phyloP scores from a whole-genome alignment of 441 rosid genomes.

The Rhodomyrtus psidioides region DNA sequence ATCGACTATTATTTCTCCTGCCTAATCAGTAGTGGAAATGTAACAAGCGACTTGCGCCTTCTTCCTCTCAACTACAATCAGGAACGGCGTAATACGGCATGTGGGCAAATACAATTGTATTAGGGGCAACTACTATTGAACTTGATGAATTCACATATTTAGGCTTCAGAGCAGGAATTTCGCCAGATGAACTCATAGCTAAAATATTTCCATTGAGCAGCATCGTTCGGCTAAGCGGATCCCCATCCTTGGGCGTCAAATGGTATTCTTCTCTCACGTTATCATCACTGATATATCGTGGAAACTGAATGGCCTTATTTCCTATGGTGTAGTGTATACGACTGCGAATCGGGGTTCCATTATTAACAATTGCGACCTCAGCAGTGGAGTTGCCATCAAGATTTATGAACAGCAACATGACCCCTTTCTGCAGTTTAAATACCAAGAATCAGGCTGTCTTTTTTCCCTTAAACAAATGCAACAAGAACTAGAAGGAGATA shows the following conservation, averaged over 20 bases:
- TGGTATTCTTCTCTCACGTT: constrained; percentile 76
- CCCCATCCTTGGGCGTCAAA: constrained; percentile 66
- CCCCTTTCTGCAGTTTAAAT: constrained; percentile 51
- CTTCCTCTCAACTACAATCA: constrained; percentile 36
- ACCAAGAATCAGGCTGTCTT: neutral
- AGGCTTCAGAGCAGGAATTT: constrained; percentile 62
- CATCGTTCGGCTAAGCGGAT: constrained; percentile 74
- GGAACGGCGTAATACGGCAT: constrained; percentile 43
- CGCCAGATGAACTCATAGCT: constrained; percentile 47
- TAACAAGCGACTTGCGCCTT: constrained; percentile 10
- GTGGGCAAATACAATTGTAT: constrained; percentile 66
- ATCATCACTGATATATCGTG: constrained; percentile 14
- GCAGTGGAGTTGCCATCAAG: constrained; percentile 55
- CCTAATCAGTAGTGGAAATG: constrained; percentile 20
- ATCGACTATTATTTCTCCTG: constrained; percentile 9
- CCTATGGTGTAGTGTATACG: neutral
- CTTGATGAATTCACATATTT: constrained; percentile 33
- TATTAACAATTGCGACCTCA: constrained; percentile 23
- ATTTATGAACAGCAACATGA: constrained; percentile 66
- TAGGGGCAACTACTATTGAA: constrained; percentile 55
- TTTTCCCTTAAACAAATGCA: neutral
- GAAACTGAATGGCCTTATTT: constrained; percentile 18
- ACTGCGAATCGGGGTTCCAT: neutral
- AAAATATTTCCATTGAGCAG: constrained; percentile 68
- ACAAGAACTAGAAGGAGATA: neutral